Evolutionary conservation across 108 stramenopile genomes (phyloP).

Genomic region (Schizochytrium sp.): DNA sequence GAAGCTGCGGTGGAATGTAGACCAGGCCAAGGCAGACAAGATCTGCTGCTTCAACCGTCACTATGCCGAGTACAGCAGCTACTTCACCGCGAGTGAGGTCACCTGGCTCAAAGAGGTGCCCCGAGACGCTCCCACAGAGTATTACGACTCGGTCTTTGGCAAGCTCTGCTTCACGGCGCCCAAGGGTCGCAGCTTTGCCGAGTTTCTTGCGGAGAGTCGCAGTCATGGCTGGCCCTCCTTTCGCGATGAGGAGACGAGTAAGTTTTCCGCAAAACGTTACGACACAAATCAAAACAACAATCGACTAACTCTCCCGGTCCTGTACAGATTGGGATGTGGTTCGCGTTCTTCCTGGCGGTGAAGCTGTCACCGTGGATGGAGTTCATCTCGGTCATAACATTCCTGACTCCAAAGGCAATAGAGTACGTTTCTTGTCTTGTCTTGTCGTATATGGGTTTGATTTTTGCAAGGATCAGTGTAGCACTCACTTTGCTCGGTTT

Average conservation of each 20-base stretch:
- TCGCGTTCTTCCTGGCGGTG: slow-evolving; percentile 65
- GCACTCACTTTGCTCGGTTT: not conserved
- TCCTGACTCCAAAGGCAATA: slow-evolving; percentile 66
- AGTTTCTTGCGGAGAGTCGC: slow-evolving; percentile 55
- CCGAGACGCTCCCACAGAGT: slow-evolving; percentile 46
- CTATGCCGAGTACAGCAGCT: slow-evolving; percentile 75
- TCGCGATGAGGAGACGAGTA: slow-evolving; percentile 62
- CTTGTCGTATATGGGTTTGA: not conserved
- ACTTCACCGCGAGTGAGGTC: slow-evolving; percentile 51
- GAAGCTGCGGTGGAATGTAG: slow-evolving; percentile 62
- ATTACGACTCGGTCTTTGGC: slow-evolving; percentile 71
- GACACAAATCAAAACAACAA: not conserved
- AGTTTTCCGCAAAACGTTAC: too few relatives aligned
- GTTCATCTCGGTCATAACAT: slow-evolving; percentile 78
- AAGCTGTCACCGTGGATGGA: slow-evolving; percentile 68
- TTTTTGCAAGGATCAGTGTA: not conserved
- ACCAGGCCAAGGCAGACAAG: slow-evolving; percentile 56
- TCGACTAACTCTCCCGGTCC: not conserved
- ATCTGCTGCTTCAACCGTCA: slow-evolving; percentile 81
- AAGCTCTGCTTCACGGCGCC: slow-evolving; percentile 64
- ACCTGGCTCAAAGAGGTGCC: slow-evolving; percentile 55
- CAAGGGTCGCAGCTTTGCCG: slow-evolving; percentile 56
- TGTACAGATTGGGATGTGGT: slow-evolving; percentile 75
- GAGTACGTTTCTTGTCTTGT: slow-evolving; percentile 16
- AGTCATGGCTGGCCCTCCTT: slow-evolving; percentile 73